phyloP scores from a whole-genome alignment of 306 rosid species.

The Lathyrus tuberosus region DNA sequence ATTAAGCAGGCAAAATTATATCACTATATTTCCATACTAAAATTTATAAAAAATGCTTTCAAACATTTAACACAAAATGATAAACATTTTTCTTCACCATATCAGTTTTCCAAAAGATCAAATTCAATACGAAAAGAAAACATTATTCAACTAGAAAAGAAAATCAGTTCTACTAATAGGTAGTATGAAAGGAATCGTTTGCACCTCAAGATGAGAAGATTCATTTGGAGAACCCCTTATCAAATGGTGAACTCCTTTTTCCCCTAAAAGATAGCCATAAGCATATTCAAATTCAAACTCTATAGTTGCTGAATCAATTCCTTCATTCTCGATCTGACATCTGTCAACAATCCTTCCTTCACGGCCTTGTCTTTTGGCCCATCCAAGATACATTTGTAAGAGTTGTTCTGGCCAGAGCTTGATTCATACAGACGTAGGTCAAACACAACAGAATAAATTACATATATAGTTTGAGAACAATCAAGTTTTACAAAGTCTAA shows the following conservation, averaged over 20 bases:
- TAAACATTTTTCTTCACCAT: too few relatives aligned
- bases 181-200: slow-evolving; percentile 30
- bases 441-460: slow-evolving; percentile 33
- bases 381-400: slow-evolving; percentile 67
- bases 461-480: slow-evolving; percentile 19
- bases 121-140: slow-evolving; percentile 15
- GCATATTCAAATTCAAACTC: slow-evolving; percentile 83
- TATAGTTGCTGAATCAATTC: slow-evolving; percentile 60
- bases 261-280: slow-evolving; percentile 85
- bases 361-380: slow-evolving; percentile 76
- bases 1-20: too few relatives aligned
- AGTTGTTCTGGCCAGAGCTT: slow-evolving; percentile 81
- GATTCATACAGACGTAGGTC: slow-evolving; percentile 40
- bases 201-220: slow-evolving; percentile 55
- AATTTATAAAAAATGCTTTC: too few relatives aligned
- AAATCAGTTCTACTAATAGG: slow-evolving; percentile 25
- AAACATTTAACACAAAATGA: too few relatives aligned
- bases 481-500: slow-evolving; percentile 13
- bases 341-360: slow-evolving; percentile 74
- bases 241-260: slow-evolving; percentile 71
- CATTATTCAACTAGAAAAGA: slow-evolving; percentile 9
- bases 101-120: too few relatives aligned
- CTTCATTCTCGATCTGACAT: slow-evolving; percentile 52
- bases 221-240: slow-evolving; percentile 53
- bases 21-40: too few relatives aligned